Percentiles rank a stretch among this genome's conserved stretches.
Conservation (phyloP, 2,329 filamentous ascomycete species). For the Lasiodiplodia hormozganensis region DNA sequence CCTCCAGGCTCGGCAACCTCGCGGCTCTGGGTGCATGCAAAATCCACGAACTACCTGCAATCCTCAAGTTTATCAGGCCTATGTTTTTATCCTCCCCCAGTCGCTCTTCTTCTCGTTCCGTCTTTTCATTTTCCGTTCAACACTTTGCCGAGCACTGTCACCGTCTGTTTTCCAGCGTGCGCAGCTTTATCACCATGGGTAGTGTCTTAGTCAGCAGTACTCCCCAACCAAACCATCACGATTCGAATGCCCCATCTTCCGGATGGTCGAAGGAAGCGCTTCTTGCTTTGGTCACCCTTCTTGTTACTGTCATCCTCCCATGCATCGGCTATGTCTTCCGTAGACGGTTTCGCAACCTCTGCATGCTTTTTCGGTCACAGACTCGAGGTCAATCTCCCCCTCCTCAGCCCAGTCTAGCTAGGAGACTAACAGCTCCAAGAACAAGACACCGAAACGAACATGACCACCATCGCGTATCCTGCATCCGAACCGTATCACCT, state of each 20-base stretch:
- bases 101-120: no score
- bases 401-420: no score
- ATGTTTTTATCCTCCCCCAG: no score
- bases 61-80: no score
- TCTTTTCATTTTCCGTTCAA: no score
- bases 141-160: no score
- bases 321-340: not conserved
- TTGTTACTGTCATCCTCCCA: not conserved
- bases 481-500: not conserved
- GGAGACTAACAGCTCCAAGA: not conserved
- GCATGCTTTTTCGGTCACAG: not conserved
- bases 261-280: constrained; percentile 1
- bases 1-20: no score
- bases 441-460: not conserved
- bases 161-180: no score
- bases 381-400: not conserved
- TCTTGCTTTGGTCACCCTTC: not conserved
- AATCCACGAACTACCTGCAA: no score
- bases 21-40: no score
- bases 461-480: not conserved
- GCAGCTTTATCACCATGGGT: not conserved
- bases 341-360: not conserved
- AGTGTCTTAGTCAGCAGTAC: not conserved
- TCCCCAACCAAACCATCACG: no score
- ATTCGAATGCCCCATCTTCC: no score